Evolutionary conservation across 2,329 filamentous ascomycete genomes (phyloP), one percentile per base, ranked within the genome.

Genomic region (Cordyceps javanica): DNA sequence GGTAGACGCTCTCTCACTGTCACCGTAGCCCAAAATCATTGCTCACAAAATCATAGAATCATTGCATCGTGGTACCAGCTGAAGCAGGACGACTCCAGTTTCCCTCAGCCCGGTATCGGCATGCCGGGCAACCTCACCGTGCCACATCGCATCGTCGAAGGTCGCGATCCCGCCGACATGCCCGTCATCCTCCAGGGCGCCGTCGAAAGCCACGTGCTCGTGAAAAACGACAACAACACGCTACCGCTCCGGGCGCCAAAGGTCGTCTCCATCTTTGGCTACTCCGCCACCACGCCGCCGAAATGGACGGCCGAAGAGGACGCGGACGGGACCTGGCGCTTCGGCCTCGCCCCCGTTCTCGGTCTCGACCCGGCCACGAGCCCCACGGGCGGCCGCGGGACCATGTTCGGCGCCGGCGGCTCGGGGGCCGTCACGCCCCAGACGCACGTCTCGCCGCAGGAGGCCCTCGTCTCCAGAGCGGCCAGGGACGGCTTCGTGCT

Each of bases 161-260:
- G 77, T 3, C 73, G 80, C 26, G 78, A 86, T 63, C 69, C 52
- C 66, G 70, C 70, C 8, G 69, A 73, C 8, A 67, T 68, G 41
- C 61, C 66, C 1, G 67, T 70, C 0, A 66, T 85, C 0, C 66
- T 85, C 0, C 73, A 82, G 16, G 80, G 82, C 4, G 83, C 82
- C 0, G 71, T 85, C 3, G 83, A 86, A 63, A 82, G 85, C 4
- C 82, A 86, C 55, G 84, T 87, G 1, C 75, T 87, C 0, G 75
- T 87, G 26, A 88, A 87, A 67, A 87, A 88, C 65, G 70, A 66
- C 30, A 79, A 80, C 46, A 73, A 72, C 11, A 71, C 80, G 0
- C 73, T 87, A 1, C 84, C 84, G 0, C 68, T 88, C 0, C 73
- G 74, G 7, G 67, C 74, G 9, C 77, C 77, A 5, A 70, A 74